These are phyloP conservation scores for Pseudotsuga menziesii DNA, from an alignment of 75 land plant genomes.

Conservation along the genomic window DNA sequence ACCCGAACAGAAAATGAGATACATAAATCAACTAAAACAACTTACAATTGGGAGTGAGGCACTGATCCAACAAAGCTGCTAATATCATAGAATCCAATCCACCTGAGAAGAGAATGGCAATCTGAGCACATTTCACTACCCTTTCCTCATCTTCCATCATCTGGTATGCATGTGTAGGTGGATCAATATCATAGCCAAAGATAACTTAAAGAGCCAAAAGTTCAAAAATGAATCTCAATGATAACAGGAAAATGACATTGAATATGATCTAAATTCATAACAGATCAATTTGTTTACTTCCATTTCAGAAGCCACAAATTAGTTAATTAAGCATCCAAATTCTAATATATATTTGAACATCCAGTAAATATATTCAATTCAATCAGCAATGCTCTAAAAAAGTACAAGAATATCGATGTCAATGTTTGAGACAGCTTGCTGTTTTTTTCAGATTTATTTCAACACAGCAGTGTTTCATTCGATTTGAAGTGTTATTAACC, in stretches of 20 bases:
- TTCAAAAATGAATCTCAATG: conserved; percentile 5
- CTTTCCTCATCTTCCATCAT: not conserved
- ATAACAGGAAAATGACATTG: not conserved
- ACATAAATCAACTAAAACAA: not conserved
- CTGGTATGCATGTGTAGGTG: conserved; percentile 12
- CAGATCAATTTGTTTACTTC: no score
- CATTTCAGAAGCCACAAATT: no score
- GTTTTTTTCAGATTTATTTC: no score
- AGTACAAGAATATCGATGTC: not conserved
- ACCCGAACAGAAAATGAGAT: not conserved
- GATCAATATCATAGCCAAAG: conserved; percentile 2
- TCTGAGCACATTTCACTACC: conserved; percentile 34
- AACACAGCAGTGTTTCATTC: not conserved
- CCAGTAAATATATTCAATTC: not conserved
- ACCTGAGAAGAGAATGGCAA: conserved; percentile 96
- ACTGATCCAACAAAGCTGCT: conserved; percentile 84
- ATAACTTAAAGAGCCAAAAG: not conserved
- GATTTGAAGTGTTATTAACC: no score
- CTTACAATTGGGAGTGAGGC: conserved; percentile 71
- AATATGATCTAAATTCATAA: not conserved
- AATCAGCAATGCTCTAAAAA: not conserved
- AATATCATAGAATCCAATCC: conserved; percentile 97
- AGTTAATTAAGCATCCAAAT: no score
- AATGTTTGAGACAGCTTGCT: not conserved
- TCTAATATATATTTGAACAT: not conserved